Evolutionary conservation across 1,284 basidiomycete genomes (phyloP).

Genomic region (Sparassis latifolia): DNA sequence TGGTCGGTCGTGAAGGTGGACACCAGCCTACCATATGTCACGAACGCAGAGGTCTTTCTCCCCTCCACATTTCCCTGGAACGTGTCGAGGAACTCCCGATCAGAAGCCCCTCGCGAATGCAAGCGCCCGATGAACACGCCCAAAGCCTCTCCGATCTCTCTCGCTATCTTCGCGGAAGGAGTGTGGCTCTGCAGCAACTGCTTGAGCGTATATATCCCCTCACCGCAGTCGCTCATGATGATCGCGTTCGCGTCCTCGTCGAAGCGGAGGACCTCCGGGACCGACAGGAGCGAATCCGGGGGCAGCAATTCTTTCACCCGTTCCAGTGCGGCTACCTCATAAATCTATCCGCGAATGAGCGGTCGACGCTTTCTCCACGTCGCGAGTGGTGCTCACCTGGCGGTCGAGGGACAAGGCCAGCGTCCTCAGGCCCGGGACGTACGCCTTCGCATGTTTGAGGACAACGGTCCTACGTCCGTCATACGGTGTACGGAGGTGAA

Average conservation of each 20-base stretch:
- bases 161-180: constrained; percentile 27
- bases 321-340: constrained; percentile 45
- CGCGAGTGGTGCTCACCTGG: constrained; percentile 36
- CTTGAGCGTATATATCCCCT: constrained; percentile 37
- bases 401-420: constrained; percentile 37
- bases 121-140: constrained; percentile 44
- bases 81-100: constrained; percentile 24
- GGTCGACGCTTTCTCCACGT: background rate
- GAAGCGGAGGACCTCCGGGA: constrained; percentile 42
- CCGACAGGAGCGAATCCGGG: constrained; percentile 31
- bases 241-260: constrained; percentile 43
- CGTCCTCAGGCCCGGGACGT: constrained; percentile 21
- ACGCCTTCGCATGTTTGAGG: constrained; percentile 50
- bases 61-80: constrained; percentile 37
- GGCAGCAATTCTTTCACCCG: constrained; percentile 30
- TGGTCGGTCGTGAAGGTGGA: constrained; percentile 32
- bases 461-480: constrained; percentile 39
- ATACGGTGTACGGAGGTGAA: constrained; percentile 33
- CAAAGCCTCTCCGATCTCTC: constrained; percentile 41
- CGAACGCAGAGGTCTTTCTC: constrained; percentile 34
- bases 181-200: constrained; percentile 35
- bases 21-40: constrained; percentile 43
- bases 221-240: constrained; percentile 57
- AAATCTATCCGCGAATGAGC: constrained; percentile 17
- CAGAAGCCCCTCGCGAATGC: constrained; percentile 36